Base-by-base conservation (phyloP, 169 alveolate genomes). In the Eimeria mitis region DNA sequence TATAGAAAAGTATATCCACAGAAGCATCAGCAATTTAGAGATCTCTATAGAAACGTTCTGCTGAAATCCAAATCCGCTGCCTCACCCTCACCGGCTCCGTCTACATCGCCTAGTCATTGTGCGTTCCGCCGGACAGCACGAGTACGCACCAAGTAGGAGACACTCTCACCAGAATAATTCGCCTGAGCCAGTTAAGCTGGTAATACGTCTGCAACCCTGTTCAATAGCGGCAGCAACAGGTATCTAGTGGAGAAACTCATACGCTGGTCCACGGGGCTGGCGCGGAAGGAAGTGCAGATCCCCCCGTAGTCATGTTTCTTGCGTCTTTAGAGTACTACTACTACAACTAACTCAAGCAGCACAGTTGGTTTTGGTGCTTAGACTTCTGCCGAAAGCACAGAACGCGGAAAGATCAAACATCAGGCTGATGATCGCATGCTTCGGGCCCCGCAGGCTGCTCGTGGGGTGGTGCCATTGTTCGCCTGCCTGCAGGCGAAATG, bases 361-460 rank as follows among this genome's bases (percentile, higher is more conserved):
- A 73, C 37, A 40, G 1, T 40, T 73, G 31, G 34, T 37, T 11
- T 40, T 40, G 83, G 0, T 73, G 13, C n/a, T 4, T 31, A 31
- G n/a, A 73, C 19, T 4, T 40, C 40, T 13, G 56, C 34, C 9
- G 13, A 73, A 73, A n/a, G 40, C 28, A 34, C 54, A 73, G 34
- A 23, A 16, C 23, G 4, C 34, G 40, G 83, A 40, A 40, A 40
- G 56, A 73, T 16, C n/a, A 40, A 73, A 40, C 88, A 28, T 78
- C 88, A 78, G 19, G 65, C 88, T 59, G 65, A 83, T 83, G 90
- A 34, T 54, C 90, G 90, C 90, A 83, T 83, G 90, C 90, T 56
- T 83, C 56, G 90, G 90, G 90, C 90, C 90, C 90, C 90, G 90
- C 90, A 83, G 76, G 90, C 75, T 83, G 75, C 88, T 37, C 90